Percentiles rank a stretch among this genome's conserved stretches.
Evolutionary conservation across 78 protist species (phyloP).

Genomic region (Dictyostelium intermedium): DNA sequence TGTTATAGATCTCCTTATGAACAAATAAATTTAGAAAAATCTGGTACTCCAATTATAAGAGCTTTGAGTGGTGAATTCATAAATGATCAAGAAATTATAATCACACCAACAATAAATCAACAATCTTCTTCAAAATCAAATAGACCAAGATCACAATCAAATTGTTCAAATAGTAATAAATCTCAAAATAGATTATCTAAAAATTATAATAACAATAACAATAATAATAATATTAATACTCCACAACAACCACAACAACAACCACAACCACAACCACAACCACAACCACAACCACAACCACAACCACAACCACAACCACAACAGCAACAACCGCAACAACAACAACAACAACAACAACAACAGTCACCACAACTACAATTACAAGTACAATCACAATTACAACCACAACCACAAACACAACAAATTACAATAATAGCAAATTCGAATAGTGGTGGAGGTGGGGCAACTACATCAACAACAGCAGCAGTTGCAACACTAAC

Average conservation of each 20-base stretch:
- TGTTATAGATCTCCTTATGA: background rate
- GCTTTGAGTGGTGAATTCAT: constrained; percentile 35
- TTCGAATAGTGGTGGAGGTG: background rate
- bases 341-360: background rate
- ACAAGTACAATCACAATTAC: background rate
- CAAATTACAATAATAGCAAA: no score
- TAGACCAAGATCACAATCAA: background rate
- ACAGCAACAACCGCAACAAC: background rate
- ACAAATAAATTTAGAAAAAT: background rate
- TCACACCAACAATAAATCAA: background rate
- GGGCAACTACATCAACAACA: background rate
- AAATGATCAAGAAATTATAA: constrained; percentile 1
- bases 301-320: background rate
- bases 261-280: no score
- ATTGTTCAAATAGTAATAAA: background rate
- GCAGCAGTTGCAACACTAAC: background rate
- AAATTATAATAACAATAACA: background rate
- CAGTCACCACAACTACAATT: background rate
- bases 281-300: background rate
- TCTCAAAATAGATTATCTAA: background rate
- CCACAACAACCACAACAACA: background rate
- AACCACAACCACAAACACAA: background rate
- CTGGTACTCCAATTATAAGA: constrained; percentile 10
- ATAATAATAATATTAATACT: background rate
- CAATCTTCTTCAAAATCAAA: background rate